Evolutionary conservation across 371 early-diverging fungal species (phyloP), one percentile per base, ranked within the genome.

Genomic region (Chytridium lagenaria): DNA sequence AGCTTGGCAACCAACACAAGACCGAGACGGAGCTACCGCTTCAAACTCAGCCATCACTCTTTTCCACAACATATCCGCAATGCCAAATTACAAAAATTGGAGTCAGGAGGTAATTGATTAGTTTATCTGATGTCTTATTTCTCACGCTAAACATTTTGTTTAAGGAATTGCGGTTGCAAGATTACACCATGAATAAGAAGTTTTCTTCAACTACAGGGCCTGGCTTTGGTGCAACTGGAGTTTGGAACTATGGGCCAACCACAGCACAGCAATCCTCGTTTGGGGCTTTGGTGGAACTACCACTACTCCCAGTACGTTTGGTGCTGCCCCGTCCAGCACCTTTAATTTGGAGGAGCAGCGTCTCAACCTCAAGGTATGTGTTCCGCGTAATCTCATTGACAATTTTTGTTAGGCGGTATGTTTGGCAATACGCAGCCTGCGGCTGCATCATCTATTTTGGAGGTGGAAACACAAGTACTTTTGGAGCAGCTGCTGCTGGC

Each of bases 161-260:
- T 3, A 51, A 90, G 89, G 98, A 98, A 81, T 90, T 98, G 59
- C 89, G 97, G 38, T 77, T 93, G 3, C 91, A 94, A 85, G 98
- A 98, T 79, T 98, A 98, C 72, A 79, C 84, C 63, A 90, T 93
- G 75, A 90, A 90, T 52, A 92, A 95, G 72, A 93, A 95, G 74
- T 87, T 81, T 39, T 67, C 81, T 61, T 34, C 77, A 16, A 50
- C 59, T 2, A 39, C 67, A 5, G 77, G 73, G 19, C 68, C 78
- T 34, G 77, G 72, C 33, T 72, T 68, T 50, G 78, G 78, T 1
- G 57, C 23, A 5, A 49, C 63, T 30, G 37, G 70, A 16, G 15
- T 23, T 50, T 50, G 26, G 19, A 34, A 22, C 51, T 26, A 64
- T n/a, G 50, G 22, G 36, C 31, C 26, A 50, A n/a, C n/a, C n/a